Base-by-base conservation (phyloP, 129 eudicot species). In the Centaurea solstitialis region DNA sequence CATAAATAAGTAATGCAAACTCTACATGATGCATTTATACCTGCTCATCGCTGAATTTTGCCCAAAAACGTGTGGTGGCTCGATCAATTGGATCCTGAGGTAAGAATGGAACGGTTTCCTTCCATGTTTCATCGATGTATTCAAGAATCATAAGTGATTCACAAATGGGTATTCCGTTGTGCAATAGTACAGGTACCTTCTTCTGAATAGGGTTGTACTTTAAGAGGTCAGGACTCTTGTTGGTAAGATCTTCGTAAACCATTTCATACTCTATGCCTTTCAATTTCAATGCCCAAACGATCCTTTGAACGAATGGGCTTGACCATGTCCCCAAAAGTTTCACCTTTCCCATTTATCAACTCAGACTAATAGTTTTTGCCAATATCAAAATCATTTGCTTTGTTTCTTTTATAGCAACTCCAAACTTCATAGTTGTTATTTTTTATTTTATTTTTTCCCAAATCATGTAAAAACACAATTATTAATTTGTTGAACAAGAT, bases 31-130 rank as follows among this genome's bases (percentile, higher is more conserved):
- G 35, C 17, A 41, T 17, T 38, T 10, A 45, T 90, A 88, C 94
- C 89, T 81, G 77, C 0, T 86, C 90, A 17, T 90, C 94, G 3
- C 75, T 67, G 26, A 86, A 88, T 76, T 88, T 88, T 20, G 90
- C 94, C 90, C 90, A 90, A n/a, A 88, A 90, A 71, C 92, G 90
- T 40, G 88, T 86, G 45, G 33, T 74, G 83, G 92, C 92, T 84
- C n/a, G 84, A 20, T 67, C 80, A 43, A 75, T 62, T 13, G 92
- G 89, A 77, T 86, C 87, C 21, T 82, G 39, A 40, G 94, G 89
- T 59, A 90, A 79, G 5, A 88, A 73, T 2, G 89, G 87, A 59
- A 21, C 57, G 40, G 18, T 6, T 28, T 84, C 79, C 73, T 88
- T 88, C 94, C 94, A 26, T 26, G 30, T 26, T 26, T 26, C 30